Evolutionary conservation across 1,284 basidiomycete genomes (phyloP).

Genomic region (Leccinum insolens): DNA sequence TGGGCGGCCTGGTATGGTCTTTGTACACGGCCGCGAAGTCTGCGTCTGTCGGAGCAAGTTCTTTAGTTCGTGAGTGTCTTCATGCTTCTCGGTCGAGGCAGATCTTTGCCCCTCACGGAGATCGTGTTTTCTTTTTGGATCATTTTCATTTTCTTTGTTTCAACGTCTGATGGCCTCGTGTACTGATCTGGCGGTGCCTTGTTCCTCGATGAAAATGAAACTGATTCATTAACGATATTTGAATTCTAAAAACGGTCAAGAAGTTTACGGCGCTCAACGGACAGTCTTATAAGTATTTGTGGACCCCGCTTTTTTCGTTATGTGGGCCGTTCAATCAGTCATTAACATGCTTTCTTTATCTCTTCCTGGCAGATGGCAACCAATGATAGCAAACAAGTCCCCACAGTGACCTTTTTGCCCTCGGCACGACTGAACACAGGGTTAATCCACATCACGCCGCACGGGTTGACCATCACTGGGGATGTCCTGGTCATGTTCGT

Average conservation of each 20-base stretch:
- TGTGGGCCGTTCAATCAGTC: constrained; percentile 1
- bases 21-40: constrained; percentile 33
- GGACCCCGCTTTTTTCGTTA: neutral
- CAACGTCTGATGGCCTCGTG: neutral
- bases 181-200: neutral
- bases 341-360: neutral
- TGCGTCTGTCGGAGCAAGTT: constrained; percentile 27
- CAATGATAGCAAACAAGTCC: constrained; percentile 37
- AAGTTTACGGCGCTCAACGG: constrained; percentile 37
- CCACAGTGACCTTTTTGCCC: constrained; percentile 34
- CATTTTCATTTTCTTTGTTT: neutral
- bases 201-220: constrained; percentile 7
- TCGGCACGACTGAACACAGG: constrained; percentile 29
- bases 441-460: constrained; percentile 36
- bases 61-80: constrained; percentile 34
- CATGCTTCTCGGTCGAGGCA: neutral
- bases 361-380: constrained; percentile 26
- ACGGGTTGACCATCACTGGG: constrained; percentile 35
- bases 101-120: neutral
- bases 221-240: neutral
- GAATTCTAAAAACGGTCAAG: constrained; percentile 25
- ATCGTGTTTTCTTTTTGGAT: neutral
- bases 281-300: constrained; percentile 37
- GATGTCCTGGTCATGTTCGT: constrained; percentile 37
- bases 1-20: constrained; percentile 29